These are phyloP conservation scores for Tolypocladium capitatum DNA, from an alignment of 2,329 filamentous ascomycete species.

Conservation along the genomic window DNA sequence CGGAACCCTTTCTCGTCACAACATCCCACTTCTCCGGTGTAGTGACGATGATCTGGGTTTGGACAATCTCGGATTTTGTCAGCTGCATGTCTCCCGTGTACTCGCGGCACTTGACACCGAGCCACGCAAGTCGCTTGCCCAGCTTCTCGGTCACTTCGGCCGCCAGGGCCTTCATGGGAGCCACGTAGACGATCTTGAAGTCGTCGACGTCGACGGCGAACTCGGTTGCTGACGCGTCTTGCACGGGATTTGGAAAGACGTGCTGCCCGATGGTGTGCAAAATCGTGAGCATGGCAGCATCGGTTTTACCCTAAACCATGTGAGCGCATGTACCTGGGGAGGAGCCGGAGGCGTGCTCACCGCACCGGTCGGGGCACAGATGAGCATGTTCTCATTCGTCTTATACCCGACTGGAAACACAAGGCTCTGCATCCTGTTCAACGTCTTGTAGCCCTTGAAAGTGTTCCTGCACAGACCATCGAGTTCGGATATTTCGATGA, in stretches of 20 bases:
- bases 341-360: conserved; percentile 25
- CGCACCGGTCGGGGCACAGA: conserved; percentile 93
- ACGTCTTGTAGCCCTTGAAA: conserved; percentile 81
- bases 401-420: conserved; percentile 92
- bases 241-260: conserved; percentile 63
- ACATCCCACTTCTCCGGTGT: conserved; percentile 99
- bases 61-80: conserved; percentile 88
- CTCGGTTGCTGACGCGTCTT: conserved; percentile 58
- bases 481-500: conserved; percentile 68
- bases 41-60: conserved; percentile 96
- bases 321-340: neutral
- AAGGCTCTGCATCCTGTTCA: conserved; percentile 97
- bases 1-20: conserved; percentile 90
- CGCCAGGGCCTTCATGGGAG: conserved; percentile 95
- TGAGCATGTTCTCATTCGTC: conserved; percentile 96
- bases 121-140: conserved; percentile 81
- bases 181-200: conserved; percentile 98
- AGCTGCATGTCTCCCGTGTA: conserved; percentile 98
- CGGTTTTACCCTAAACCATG: conserved; percentile 67
- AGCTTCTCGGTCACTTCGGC: conserved; percentile 94
- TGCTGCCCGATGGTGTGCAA: conserved; percentile 84
- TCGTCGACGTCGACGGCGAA: conserved; percentile 75
- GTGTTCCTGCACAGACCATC: conserved; percentile 84
- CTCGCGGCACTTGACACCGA: conserved; percentile 83
- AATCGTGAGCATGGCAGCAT: conserved; percentile 94